Base-by-base conservation (phyloP, 1,139 yeast genomes). In the Yamadazyma blattariae region DNA sequence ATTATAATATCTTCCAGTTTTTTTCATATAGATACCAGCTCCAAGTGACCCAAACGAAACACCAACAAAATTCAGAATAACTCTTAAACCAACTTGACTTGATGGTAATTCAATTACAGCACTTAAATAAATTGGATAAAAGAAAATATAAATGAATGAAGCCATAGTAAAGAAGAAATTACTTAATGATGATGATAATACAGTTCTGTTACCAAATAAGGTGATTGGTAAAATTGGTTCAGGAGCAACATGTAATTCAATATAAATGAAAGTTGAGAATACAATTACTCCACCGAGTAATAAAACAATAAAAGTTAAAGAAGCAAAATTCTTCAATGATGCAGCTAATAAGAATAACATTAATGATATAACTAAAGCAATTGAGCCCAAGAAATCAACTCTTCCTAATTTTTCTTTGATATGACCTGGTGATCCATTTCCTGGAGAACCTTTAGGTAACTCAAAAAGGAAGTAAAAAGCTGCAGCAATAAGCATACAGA, bases 381-480 rank as follows among this genome's bases (percentile, higher is more conserved):
- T 53, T 1, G 90, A 77, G 2, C 97, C 97, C 32, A 64, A 57
- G 61, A 87, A 77, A 54, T 89, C 97, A 26, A 89, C 76, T 35
- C 85, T 57, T 39, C 64, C 63, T 42, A 82, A 55, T 42, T 74
- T 74, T 17, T 61, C 67, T 35, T 55, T 51, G 22, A 63, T 54
- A 31, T 58, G 48, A 6, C 72, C 67, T 27, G 56, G 57, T 3
- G 65, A 59, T 1, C 79, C 79, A 35, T 64, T 52, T 2, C 79
- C 79, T 3, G 75, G 69, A 5, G 76, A 64, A 0, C 74, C 79
- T 28, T 50, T 59, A 1, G 80, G 80, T 31, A 74, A 59, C 14
- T 66, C 54, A 42, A 74, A 64, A 47, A 50, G 62, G 12, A 52
- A 35, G 45, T 55, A 61, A 15, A 69, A 56, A 3, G 67, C 62